Evolutionary conservation across 139 green algal species (phyloP).

Genomic region (Picochlorum sp.): DNA sequence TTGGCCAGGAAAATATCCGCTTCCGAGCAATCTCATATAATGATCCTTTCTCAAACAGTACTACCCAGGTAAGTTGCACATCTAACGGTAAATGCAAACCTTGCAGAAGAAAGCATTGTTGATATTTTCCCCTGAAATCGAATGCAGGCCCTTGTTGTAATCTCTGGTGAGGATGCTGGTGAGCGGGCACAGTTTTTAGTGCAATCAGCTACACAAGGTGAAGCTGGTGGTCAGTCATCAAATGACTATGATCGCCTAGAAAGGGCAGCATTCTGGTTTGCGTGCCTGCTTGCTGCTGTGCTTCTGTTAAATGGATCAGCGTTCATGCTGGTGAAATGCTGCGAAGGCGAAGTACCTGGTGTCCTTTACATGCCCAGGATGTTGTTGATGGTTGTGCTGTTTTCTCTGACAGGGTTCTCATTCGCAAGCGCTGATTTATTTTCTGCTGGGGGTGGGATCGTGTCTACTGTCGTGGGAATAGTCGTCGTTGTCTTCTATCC

Average conservation of each 20-base stretch:
- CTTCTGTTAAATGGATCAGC: conserved; percentile 3
- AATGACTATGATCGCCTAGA: conserved; percentile 1
- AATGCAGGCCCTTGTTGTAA: conserved; percentile 1
- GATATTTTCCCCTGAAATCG: neutral
- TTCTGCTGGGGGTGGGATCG: neutral
- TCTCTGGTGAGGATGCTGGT: conserved; percentile 4
- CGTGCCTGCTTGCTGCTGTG: neutral
- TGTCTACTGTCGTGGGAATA: conserved; percentile 6
- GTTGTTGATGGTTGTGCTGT: conserved; percentile 1
- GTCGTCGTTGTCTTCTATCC: conserved; percentile 5
- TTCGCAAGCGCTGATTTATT: neutral
- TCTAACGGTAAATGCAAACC: neutral
- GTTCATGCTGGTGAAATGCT: conserved; percentile 6
- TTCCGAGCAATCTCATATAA: conserved; percentile 3
- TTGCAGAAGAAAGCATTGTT: neutral
- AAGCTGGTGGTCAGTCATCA: neutral
- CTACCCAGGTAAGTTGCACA: neutral
- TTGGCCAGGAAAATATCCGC: conserved; percentile 4
- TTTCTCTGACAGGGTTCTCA: conserved; percentile 5
- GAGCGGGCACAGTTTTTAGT: conserved; percentile 1
- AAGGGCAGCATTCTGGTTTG: conserved; percentile 10
- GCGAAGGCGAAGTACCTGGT: conserved; percentile 13
- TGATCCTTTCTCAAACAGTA: conserved; percentile 1
- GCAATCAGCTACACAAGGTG: neutral
- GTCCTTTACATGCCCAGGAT: conserved; percentile 13